Evolutionary conservation across 164 flowering plant genomes (phyloP).

Genomic region (Piper betle): DNA sequence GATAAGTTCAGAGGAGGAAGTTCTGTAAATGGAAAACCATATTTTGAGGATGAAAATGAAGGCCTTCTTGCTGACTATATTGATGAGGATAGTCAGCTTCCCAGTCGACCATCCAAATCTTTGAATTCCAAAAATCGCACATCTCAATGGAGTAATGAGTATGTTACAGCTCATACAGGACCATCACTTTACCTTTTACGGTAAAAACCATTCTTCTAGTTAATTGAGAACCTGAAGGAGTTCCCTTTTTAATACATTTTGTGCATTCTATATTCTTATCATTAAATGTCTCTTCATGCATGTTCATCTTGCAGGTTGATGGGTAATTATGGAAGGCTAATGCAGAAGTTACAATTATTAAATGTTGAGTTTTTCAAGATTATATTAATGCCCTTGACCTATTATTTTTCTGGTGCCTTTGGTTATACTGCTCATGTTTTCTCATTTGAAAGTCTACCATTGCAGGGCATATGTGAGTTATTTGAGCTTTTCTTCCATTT

Average conservation of each 20-base stretch:
- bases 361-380: constrained; percentile 92
- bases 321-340: constrained; percentile 99
- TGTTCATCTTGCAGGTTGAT: constrained; percentile 36
- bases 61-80: constrained; percentile 97
- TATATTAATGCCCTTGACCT: neutral
- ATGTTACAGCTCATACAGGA: constrained; percentile 66
- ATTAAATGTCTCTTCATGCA: neutral
- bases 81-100: constrained; percentile 99
- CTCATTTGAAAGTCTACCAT: constrained; percentile 21
- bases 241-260: neutral
- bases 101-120: constrained; percentile 71
- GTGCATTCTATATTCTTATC: neutral
- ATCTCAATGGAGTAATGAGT: constrained; percentile 40
- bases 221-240: neutral
- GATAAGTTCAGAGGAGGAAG: constrained; percentile 20
- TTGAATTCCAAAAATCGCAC: constrained; percentile 29
- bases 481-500: constrained; percentile 72
- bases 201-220: constrained; percentile 19
- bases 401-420: neutral
- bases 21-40: constrained; percentile 30
- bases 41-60: constrained; percentile 88
- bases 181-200: constrained; percentile 85
- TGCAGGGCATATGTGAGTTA: constrained; percentile 90
- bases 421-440: constrained; percentile 6
- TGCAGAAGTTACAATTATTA: constrained; percentile 85